Evolutionary conservation across 2,329 filamentous ascomycete species (phyloP).

Genomic region (Aureobasidium melanogenum): DNA sequence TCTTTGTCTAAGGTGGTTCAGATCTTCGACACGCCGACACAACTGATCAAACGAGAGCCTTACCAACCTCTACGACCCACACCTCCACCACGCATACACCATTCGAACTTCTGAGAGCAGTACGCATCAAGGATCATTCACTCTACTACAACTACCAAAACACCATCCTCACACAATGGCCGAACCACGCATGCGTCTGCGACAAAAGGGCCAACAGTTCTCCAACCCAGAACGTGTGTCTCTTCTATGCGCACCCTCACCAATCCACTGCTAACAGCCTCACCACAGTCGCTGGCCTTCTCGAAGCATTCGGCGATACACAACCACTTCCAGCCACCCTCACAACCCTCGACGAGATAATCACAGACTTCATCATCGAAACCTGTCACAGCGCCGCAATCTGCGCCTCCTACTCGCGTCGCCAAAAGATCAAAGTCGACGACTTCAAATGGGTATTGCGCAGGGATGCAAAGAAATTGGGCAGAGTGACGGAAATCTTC

Average conservation of each 20-base stretch:
- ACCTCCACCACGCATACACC: neutral
- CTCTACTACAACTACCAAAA: neutral
- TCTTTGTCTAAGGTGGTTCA: no score
- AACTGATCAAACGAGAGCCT: neutral
- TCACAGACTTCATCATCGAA: constrained; percentile 94
- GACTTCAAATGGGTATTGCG: constrained; percentile 94
- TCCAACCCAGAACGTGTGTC: constrained; percentile 32
- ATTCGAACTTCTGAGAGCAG: neutral
- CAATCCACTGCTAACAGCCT: constrained; percentile 17
- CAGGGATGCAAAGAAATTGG: constrained; percentile 74
- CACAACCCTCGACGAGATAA: constrained; percentile 83
- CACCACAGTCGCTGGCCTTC: constrained; percentile 31
- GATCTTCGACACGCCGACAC: neutral
- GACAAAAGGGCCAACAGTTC: constrained; percentile 40
- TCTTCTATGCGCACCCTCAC: neutral
- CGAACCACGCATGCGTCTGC: constrained; percentile 39
- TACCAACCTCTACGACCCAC: neutral
- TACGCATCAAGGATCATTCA: neutral
- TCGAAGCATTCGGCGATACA: constrained; percentile 63
- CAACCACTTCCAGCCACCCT: constrained; percentile 75
- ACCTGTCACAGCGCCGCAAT: constrained; percentile 84
- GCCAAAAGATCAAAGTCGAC: constrained; percentile 96
- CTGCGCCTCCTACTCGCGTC: constrained; percentile 73
- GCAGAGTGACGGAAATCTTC: constrained; percentile 80
- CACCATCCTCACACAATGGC: constrained; percentile 27